Percentiles rank a stretch among this genome's conserved stretches.
These are phyloP conservation scores for Boechera divaricarpa DNA, from an alignment of 345 rosid species.

Conservation along the genomic window DNA sequence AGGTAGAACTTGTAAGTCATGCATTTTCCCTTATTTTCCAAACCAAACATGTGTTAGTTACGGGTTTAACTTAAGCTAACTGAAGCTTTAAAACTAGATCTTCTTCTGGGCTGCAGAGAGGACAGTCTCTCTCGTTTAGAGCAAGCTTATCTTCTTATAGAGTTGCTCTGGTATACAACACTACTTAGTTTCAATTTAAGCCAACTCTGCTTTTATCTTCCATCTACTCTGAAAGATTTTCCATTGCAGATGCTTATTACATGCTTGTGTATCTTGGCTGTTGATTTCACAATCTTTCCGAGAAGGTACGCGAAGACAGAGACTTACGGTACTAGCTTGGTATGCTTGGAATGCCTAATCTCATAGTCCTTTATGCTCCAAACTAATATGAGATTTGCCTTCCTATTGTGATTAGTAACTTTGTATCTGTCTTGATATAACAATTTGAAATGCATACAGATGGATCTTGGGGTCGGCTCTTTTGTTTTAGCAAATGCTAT, in stretches of 20 bases:
- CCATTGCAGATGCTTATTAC: constrained; percentile 77
- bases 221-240: constrained; percentile 26
- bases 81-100: constrained; percentile 24
- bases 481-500: constrained; percentile 80
- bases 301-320: constrained; percentile 88
- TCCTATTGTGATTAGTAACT: constrained; percentile 1
- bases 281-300: constrained; percentile 88
- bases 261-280: constrained; percentile 89
- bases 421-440: not conserved
- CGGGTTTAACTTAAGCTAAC: not conserved
- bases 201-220: constrained; percentile 8
- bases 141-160: constrained; percentile 64
- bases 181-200: constrained; percentile 2
- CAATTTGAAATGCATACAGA: constrained; percentile 54
- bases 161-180: constrained; percentile 59
- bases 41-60: constrained; percentile 6
- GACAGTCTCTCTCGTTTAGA: constrained; percentile 53
- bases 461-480: constrained; percentile 98
- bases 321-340: constrained; percentile 86
- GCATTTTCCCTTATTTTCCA: constrained; percentile 8
- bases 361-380: not conserved
- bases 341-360: constrained; percentile 38
- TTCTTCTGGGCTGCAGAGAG: constrained; percentile 49
- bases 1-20: constrained; percentile 73
- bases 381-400: not conserved